Percentiles rank a stretch among this genome's conserved stretches.
Conservation (phyloP, 768 basidiomycete species). For the Ramaria rubella region DNA sequence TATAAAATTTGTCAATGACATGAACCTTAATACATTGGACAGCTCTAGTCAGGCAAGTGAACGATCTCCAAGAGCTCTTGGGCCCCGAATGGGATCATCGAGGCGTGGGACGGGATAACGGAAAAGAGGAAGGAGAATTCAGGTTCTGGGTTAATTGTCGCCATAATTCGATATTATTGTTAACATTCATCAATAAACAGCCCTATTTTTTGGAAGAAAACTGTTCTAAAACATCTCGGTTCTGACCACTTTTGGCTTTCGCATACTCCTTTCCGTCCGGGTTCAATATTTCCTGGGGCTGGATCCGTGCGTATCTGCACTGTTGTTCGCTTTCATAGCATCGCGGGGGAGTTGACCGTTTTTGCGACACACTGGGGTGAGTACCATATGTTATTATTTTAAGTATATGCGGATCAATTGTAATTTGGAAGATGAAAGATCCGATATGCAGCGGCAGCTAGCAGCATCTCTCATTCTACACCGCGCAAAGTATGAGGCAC, state of each 20-base stretch:
- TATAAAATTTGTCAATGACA: not conserved
- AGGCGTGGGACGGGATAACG: slow-evolving; percentile 60
- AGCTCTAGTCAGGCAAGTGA: slow-evolving; percentile 49
- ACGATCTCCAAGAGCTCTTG: slow-evolving; percentile 47
- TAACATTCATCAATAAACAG: slow-evolving; percentile 12
- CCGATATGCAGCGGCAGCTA: slow-evolving; percentile 43
- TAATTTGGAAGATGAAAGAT: slow-evolving; percentile 47
- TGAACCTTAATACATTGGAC: not conserved
- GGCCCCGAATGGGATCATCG: slow-evolving; percentile 52
- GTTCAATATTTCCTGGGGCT: slow-evolving; percentile 45
- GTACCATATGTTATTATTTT: not conserved
- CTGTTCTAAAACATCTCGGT: slow-evolving; percentile 30
- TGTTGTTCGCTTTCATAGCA: slow-evolving; percentile 31
- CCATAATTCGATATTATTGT: not conserved
- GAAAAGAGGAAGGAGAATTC: slow-evolving; percentile 49
- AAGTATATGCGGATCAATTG: too few relatives aligned
- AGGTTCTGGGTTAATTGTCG: slow-evolving; percentile 11
- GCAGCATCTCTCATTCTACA: slow-evolving; percentile 46
- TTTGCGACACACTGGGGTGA: slow-evolving; percentile 9
- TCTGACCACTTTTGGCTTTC: slow-evolving; percentile 54
- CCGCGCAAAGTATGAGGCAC: slow-evolving; percentile 44
- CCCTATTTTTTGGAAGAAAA: slow-evolving; percentile 56
- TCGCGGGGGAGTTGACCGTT: slow-evolving; percentile 11
- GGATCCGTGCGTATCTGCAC: slow-evolving; percentile 47
- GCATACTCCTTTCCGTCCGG: slow-evolving; percentile 39